These are phyloP conservation scores for Cadophora malorum DNA, from an alignment of 2,329 filamentous ascomycete species.

Conservation along the genomic window DNA sequence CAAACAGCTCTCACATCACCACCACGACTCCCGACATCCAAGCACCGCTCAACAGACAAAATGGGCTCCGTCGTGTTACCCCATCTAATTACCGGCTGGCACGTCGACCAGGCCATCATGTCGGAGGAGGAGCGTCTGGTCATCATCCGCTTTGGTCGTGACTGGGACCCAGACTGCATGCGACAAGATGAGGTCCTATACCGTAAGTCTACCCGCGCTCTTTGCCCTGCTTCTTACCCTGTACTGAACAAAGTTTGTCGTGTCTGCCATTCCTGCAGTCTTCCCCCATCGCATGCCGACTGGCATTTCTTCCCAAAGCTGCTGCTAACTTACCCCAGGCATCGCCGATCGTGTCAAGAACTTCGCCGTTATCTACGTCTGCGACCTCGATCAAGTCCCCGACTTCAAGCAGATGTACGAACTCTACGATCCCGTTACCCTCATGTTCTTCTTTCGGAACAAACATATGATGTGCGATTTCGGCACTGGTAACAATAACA, in stretches of 20 bases:
- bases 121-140: conserved; percentile 89
- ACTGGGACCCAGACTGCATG: conserved; percentile 82
- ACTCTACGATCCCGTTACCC: conserved; percentile 87
- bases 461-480: conserved; percentile 99
- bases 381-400: conserved; percentile 88
- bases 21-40: not conserved
- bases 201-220: conserved; percentile 11
- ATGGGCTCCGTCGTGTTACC: conserved; percentile 87
- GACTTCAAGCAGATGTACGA: conserved; percentile 98
- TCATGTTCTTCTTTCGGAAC: conserved; percentile 98
- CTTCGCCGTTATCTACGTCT: conserved; percentile 91
- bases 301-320: not conserved
- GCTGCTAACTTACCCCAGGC: conserved; percentile 42
- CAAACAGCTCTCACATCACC: not conserved
- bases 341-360: conserved; percentile 95
- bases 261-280: not conserved
- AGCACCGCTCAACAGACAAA: not conserved
- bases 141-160: conserved; percentile 90
- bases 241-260: too few relatives aligned
- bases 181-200: conserved; percentile 85
- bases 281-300: too few relatives aligned
- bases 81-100: conserved; percentile 91
- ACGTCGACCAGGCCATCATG: conserved; percentile 96
- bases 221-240: not conserved
- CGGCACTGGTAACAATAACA: conserved; percentile 98